Conservation (phyloP, 139 green algal species). For the Deuterostichococcus epilithicus region DNA sequence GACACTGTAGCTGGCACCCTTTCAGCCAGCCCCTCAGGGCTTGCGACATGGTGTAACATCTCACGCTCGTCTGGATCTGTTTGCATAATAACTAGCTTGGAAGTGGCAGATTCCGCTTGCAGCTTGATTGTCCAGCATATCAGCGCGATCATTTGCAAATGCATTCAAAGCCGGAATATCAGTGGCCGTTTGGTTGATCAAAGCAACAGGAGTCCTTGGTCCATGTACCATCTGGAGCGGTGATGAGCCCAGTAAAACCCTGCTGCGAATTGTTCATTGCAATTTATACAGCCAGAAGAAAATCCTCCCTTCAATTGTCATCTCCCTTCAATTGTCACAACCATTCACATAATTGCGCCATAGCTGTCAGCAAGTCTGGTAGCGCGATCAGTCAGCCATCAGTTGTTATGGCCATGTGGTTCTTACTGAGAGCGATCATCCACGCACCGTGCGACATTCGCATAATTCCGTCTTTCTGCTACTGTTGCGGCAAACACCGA, state of each 20-base stretch:
- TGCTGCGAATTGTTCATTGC: conserved; percentile 25
- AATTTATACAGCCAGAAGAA: conserved; percentile 9
- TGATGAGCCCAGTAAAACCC: background rate
- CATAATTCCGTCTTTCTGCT: no score
- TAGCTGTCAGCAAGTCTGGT: background rate
- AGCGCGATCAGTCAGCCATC: conserved; percentile 17
- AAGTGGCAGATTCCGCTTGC: background rate
- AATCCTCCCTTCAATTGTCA: conserved; percentile 13
- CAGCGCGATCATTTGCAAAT: background rate
- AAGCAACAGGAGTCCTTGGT: background rate
- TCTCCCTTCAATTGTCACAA: no score
- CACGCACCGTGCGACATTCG: no score
- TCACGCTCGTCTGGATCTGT: background rate
- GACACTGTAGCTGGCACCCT: no score
- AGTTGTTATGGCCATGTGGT: no score
- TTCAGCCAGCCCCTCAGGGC: no score
- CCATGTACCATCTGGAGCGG: background rate
- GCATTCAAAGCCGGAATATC: background rate
- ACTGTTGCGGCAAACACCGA: no score
- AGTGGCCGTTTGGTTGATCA: background rate
- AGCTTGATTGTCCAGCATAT: background rate
- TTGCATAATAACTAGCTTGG: background rate
- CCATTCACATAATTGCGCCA: background rate
- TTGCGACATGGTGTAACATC: no score
- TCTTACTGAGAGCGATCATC: no score